Evolutionary conservation across 2,329 filamentous ascomycete species (phyloP).

Genomic region (Fusarium sp.): DNA sequence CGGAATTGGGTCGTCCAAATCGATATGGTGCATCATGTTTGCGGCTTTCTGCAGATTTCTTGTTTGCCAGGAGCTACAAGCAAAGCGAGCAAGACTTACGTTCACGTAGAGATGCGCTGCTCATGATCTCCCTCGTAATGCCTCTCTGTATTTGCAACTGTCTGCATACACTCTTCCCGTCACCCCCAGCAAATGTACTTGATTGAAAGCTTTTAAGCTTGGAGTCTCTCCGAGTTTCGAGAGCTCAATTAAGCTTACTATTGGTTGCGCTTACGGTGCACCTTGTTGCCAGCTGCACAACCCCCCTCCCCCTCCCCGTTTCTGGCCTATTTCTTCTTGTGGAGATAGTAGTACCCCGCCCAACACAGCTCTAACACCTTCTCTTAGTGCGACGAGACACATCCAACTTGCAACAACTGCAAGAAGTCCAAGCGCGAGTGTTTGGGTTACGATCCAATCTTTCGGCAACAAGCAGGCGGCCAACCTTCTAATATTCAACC

Average conservation of each 20-base stretch:
- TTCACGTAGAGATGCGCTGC: conserved; percentile 40
- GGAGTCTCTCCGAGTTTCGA: conserved; percentile 12
- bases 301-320: conserved; percentile 10
- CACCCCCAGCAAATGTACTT: background rate
- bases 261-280: conserved; percentile 29
- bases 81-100: conserved; percentile 36
- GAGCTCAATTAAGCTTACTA: conserved; percentile 29
- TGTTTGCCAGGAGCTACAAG: conserved; percentile 29
- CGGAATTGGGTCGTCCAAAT: conserved; percentile 20
- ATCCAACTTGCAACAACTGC: conserved; percentile 91
- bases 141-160: conserved; percentile 23
- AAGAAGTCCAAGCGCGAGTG: conserved; percentile 90
- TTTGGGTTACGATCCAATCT: conserved; percentile 87
- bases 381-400: conserved; percentile 86
- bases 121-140: conserved; percentile 35
- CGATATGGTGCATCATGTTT: conserved; percentile 36
- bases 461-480: conserved; percentile 78
- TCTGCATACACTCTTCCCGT: conserved; percentile 2
- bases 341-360: conserved; percentile 35
- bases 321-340: conserved; percentile 23
- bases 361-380: conserved; percentile 44
- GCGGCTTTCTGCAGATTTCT: conserved; percentile 33
- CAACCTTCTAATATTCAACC: conserved; percentile 70
- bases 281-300: conserved; percentile 23
- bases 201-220: conserved; percentile 1